These are phyloP conservation scores for Anaeramoeba flamelloides DNA, from an alignment of 78 protist species.

Conservation along the genomic window DNA sequence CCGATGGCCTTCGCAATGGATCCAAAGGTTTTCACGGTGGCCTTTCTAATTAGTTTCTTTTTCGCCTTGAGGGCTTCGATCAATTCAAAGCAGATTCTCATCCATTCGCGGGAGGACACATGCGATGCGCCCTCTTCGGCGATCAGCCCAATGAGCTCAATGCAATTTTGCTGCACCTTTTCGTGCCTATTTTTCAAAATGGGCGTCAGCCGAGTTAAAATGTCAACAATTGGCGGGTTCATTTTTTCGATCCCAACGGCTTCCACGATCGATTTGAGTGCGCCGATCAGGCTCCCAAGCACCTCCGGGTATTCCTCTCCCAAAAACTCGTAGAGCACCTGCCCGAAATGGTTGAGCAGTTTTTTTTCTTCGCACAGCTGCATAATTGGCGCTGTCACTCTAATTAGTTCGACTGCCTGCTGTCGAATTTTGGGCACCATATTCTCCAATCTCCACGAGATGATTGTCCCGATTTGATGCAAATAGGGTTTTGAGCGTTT, in stretches of 20 bases:
- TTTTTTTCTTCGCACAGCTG: conserved; percentile 63
- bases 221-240: conserved; percentile 87
- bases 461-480: conserved; percentile 62
- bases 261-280: conserved; percentile 63
- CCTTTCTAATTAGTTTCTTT: conserved; percentile 78
- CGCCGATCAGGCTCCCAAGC: conserved; percentile 24
- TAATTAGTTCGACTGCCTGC: conserved; percentile 85
- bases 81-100: conserved; percentile 89
- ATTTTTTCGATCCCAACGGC: conserved; percentile 82
- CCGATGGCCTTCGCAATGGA: conserved; percentile 92
- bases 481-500: conserved; percentile 70
- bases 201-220: conserved; percentile 81
- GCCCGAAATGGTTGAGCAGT: conserved; percentile 32
- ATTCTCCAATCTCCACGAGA: conserved; percentile 83
- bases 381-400: conserved; percentile 77
- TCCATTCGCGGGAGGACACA: conserved; percentile 15
- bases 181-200: conserved; percentile 89
- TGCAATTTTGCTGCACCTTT: conserved; percentile 42
- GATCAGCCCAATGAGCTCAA: conserved; percentile 88
- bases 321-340: conserved; percentile 71
- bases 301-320: conserved; percentile 98
- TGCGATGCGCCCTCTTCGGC: conserved; percentile 64
- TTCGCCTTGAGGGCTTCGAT: conserved; percentile 82
- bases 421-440: conserved; percentile 54
- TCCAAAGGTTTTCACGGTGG: conserved; percentile 60